Evolutionary conservation across 345 rosid species (phyloP).

Genomic region (Leavenworthia alabamica): DNA sequence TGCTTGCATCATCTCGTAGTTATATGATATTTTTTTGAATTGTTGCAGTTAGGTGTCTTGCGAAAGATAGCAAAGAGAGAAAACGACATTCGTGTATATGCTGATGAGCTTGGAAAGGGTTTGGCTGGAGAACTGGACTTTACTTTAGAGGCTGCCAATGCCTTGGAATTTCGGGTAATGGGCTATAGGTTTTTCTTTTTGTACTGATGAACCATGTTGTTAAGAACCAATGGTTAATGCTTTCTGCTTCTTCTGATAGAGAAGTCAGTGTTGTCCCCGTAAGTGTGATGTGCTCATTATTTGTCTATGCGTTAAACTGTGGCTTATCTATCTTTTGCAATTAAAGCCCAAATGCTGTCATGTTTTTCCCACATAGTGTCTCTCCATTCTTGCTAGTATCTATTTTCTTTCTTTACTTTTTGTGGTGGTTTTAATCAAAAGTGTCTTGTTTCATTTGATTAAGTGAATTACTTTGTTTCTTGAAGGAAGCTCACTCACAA

Average conservation of each 20-base stretch:
- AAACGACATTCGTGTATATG: slow-evolving; percentile 77
- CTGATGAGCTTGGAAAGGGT: slow-evolving; percentile 96
- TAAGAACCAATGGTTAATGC: neutral
- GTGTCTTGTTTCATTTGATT: slow-evolving; percentile 13
- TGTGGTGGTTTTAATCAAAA: neutral
- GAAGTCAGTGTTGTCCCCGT: neutral
- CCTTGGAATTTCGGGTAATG: slow-evolving; percentile 70
- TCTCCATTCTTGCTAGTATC: neutral
- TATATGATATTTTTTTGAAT: slow-evolving; percentile 13
- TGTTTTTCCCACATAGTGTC: neutral
- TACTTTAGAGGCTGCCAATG: slow-evolving; percentile 79
- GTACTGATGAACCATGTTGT: neutral
- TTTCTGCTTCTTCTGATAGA: neutral
- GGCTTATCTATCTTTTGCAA: slow-evolving; percentile 5
- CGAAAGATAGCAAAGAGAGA: slow-evolving; percentile 85
- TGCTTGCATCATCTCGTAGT: slow-evolving; percentile 13
- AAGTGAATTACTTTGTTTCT: slow-evolving; percentile 17
- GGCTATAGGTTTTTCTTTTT: neutral
- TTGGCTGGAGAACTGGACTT: slow-evolving; percentile 92
- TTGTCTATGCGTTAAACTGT: neutral
- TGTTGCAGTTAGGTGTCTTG: slow-evolving; percentile 68
- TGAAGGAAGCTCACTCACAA: slow-evolving; percentile 75
- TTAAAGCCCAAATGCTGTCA: neutral
- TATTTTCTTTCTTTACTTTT: neutral
- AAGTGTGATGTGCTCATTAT: neutral